Evolutionary conservation across 768 basidiomycete genomes (phyloP), one percentile per base, ranked within the genome.

Genomic region (Rhizopogon roseolus): DNA sequence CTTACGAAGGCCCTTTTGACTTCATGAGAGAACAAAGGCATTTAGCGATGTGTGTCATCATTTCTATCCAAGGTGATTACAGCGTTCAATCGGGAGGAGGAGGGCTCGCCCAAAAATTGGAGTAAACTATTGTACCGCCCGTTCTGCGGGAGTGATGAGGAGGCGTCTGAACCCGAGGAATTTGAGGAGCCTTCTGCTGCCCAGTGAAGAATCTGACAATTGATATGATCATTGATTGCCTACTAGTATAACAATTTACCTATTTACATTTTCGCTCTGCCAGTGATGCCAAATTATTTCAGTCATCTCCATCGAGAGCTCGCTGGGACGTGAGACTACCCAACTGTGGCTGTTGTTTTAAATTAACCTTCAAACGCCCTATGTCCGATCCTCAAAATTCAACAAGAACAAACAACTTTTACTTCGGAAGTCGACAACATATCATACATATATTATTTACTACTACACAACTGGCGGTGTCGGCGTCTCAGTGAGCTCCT

Each of bases 1-100:
- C 70, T 86, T 1, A 81, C 81, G 0, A 73, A 76, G 19, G 68
- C 79, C 7, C 67, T 86, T 5, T 62, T 81, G 13, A 73, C 73
- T 66, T 85, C 10, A 80, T 80, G 29, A 73, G 85, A 1, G 80
- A 85, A 62, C 82, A 85, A 62, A 76, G 85, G 6, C 84, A 86
- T 62, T 64, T 81, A 13, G 81, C 76, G 0, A 82, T 84, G 78
- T 72, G 85, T 9, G 79, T 86, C 16, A 73, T 86, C 17, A 81
- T 86, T 50, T 81, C 81, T 62, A 86, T 84, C 0, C 85, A 85
- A 73, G 85, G 81, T 80, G 53, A 51, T 64, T 44, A 39, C 41
- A 13, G 7, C 5, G 9, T 22, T 16, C 5, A 22, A 13, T 45
- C 9, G 16, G 19, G 19, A 27, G 53, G 5, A 34, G 41, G 11